Conservation (phyloP, 805 yeast genomes). For the Saccharomycopsis olivae region DNA sequence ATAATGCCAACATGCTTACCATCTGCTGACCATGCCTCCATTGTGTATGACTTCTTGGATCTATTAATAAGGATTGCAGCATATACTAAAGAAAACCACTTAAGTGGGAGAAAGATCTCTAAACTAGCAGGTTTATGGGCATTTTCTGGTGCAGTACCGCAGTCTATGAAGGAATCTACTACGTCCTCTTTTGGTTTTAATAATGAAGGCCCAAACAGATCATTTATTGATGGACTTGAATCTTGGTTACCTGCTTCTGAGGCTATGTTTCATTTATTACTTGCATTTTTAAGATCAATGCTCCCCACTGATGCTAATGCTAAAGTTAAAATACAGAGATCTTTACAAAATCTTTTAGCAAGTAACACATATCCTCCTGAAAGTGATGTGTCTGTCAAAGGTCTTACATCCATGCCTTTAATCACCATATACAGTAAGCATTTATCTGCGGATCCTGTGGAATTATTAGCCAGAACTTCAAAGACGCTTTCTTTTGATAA, state of each 20-base stretch:
- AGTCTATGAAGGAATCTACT: constrained; percentile 16
- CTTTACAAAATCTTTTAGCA: constrained; percentile 54
- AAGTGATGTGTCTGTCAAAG: constrained; percentile 27
- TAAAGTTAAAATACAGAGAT: constrained; percentile 48
- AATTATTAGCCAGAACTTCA: constrained; percentile 47
- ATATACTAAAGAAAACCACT: constrained; percentile 64
- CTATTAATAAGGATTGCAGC: constrained; percentile 62
- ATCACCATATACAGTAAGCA: constrained; percentile 37
- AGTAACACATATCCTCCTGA: constrained; percentile 67
- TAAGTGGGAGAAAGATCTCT: constrained; percentile 72
- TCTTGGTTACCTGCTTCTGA: constrained; percentile 76
- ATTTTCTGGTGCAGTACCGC: constrained; percentile 34
- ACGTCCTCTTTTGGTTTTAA: constrained; percentile 22
- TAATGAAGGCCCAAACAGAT: background rate
- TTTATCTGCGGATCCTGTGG: constrained; percentile 39
- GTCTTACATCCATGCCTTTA: constrained; percentile 42
- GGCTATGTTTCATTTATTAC: constrained; percentile 72
- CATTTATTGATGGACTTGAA: constrained; percentile 58
- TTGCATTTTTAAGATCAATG: constrained; percentile 69
- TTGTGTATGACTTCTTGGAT: constrained; percentile 81
- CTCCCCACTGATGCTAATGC: constrained; percentile 48
- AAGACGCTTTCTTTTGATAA: constrained; percentile 58
- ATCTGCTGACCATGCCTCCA: constrained; percentile 81
- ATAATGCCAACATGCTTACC: constrained; percentile 78
- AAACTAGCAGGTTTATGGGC: constrained; percentile 89